Base-by-base conservation (phyloP, 257 asterid species). In the Dorcoceras hygrometricum region DNA sequence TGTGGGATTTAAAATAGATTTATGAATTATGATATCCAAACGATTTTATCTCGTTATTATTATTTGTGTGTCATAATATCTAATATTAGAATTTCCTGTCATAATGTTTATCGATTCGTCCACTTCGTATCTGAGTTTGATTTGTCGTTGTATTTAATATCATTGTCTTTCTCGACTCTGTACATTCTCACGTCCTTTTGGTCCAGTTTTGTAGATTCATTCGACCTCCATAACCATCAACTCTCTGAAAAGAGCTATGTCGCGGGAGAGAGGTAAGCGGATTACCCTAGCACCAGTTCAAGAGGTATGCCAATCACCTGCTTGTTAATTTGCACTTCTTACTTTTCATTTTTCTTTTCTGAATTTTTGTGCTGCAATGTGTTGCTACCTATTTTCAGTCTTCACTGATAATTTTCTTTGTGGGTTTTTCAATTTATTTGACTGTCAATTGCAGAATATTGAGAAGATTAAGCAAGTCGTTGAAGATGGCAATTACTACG, bases 401-500 rank as follows among this genome's bases (percentile, higher is more conserved):
- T 71, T 58, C 7, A 29, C 20, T 61, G 23, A 10, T 66, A 0
- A 23, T 63, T 14, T 63, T 61, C 8, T 14, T 57, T 28, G 25
- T 26, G 6, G 18, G 29, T 16, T 63, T 16, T 63, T 48, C 25
- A 54, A 23, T 59, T 48, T 32, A 10, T 63, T 23, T 3, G 9
- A 11, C 26, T 29, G 12, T 57, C 11, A 59, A 63, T 75, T 81
- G 75, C 86, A 94, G 99, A 90, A 61, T 71, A 80, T 88, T 66
- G 95, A 75, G 65, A 94, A 94, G 88, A 72, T 90, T 31, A 89
- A 81, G 82, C 87, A 82, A 70, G 84, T 84, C 50, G 89, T 82
- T 4, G 86, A 86, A 23, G 92, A 85, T n/a, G 96, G 97, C 62
- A 85, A 88, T 85, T 83, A 74, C 80, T 90, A 94, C 79, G 99